Conservation (phyloP, 345 rosid genomes). For the Rhodomyrtus tomentosa region DNA sequence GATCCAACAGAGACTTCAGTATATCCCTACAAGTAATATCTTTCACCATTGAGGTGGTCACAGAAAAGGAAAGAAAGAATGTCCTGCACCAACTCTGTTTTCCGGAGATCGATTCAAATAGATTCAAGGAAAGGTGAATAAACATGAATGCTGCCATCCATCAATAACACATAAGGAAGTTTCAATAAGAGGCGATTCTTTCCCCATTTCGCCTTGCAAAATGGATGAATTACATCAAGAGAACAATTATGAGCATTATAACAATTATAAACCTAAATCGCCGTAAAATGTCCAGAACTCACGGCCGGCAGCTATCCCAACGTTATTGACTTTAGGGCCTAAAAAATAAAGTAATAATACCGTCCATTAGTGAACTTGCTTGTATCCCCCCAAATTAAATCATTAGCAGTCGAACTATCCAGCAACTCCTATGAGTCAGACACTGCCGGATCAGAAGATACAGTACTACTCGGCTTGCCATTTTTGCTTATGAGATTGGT, state of each 20-base stretch:
- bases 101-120: too few relatives aligned
- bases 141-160: not conserved
- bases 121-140: too few relatives aligned
- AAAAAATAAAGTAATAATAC: not conserved
- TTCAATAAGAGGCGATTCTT: not conserved
- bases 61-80: not conserved
- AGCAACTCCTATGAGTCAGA: not conserved
- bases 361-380: not conserved
- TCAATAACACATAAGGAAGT: not conserved
- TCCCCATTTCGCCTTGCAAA: not conserved
- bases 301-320: not conserved
- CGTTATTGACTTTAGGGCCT: not conserved
- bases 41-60: not conserved
- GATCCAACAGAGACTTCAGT: too few relatives aligned
- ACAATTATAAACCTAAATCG: not conserved
- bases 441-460: too few relatives aligned
- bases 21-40: not conserved
- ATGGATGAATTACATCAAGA: not conserved
- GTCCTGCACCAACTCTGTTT: not conserved
- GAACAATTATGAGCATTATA: not conserved
- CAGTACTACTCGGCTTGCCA: not conserved
- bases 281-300: not conserved
- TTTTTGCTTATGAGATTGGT: slow-evolving; percentile 5
- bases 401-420: not conserved
- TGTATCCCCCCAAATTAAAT: too few relatives aligned